Conservation (phyloP, 1,139 yeast genomes). For the Pichia kudriavzevii region DNA sequence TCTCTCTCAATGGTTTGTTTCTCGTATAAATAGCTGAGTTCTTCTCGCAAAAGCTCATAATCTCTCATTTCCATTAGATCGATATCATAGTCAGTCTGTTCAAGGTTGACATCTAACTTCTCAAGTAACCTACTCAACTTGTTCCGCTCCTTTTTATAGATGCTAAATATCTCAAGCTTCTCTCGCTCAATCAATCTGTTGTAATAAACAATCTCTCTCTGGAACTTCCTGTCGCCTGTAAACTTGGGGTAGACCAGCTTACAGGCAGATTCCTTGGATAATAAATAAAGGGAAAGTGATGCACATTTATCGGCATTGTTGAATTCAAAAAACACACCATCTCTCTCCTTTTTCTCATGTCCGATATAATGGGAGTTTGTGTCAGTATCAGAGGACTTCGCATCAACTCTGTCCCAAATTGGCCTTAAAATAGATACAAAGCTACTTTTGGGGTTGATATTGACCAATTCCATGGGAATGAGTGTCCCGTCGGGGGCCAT, state of each 20-base stretch:
- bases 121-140: conserved; percentile 5
- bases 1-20: conserved; percentile 22
- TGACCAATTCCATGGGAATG: conserved; percentile 23
- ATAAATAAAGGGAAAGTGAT: conserved; percentile 16
- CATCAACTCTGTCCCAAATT: conserved; percentile 8
- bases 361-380: neutral
- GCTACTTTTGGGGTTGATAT: conserved; percentile 6
- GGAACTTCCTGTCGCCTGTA: no score
- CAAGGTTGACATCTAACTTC: conserved; percentile 3
- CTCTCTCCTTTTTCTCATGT: neutral
- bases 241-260: no score
- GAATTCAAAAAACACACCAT: conserved; percentile 2
- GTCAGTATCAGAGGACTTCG: neutral
- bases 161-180: conserved; percentile 5
- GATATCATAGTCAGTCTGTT: conserved; percentile 19
- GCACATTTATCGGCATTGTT: conserved; percentile 16
- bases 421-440: conserved; percentile 12
- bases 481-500: conserved; percentile 26
- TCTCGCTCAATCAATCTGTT: conserved; percentile 9
- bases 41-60: conserved; percentile 25
- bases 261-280: conserved; percentile 14
- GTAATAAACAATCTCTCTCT: conserved; percentile 9
- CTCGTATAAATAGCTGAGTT: conserved; percentile 21
- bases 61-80: conserved; percentile 29
- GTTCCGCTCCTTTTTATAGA: conserved; percentile 10